phyloP scores from a whole-genome alignment of 129 eudicot species.

The Centella asiatica region DNA sequence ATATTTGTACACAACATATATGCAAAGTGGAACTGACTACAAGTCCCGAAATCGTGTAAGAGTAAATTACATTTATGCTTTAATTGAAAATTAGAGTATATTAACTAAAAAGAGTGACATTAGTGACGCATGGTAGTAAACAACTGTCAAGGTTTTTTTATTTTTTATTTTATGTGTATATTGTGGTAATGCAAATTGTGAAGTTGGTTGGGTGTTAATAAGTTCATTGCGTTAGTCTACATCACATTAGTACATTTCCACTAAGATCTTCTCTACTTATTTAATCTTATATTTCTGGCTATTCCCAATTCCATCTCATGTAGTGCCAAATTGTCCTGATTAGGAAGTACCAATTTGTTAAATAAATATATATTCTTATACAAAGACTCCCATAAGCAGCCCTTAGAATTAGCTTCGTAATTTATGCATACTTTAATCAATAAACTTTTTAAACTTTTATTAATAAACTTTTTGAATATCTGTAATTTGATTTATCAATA shows the following conservation, averaged over 20 bases:
- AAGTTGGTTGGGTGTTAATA: conserved; percentile 4
- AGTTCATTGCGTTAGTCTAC: neutral
- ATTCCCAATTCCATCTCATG: neutral
- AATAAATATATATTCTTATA: neutral
- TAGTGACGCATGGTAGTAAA: no score
- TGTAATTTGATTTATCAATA: no score
- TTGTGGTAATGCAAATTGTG: neutral
- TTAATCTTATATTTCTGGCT: neutral
- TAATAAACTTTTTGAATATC: no score
- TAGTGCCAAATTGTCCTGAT: neutral
- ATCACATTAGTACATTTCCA: conserved; percentile 6
- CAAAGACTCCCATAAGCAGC: neutral
- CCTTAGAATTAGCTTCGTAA: neutral
- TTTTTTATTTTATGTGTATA: no score
- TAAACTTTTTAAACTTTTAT: no score
- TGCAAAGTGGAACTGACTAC: no score
- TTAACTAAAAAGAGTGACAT: no score
- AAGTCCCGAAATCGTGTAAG: no score
- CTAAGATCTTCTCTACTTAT: neutral
- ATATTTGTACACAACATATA: no score
- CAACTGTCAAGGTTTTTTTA: no score
- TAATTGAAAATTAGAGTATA: no score
- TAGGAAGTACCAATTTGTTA: neutral
- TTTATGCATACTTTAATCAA: neutral
- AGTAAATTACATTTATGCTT: no score